Conservation (phyloP, 139 green algal species). For the Yamagishiella unicocca region DNA sequence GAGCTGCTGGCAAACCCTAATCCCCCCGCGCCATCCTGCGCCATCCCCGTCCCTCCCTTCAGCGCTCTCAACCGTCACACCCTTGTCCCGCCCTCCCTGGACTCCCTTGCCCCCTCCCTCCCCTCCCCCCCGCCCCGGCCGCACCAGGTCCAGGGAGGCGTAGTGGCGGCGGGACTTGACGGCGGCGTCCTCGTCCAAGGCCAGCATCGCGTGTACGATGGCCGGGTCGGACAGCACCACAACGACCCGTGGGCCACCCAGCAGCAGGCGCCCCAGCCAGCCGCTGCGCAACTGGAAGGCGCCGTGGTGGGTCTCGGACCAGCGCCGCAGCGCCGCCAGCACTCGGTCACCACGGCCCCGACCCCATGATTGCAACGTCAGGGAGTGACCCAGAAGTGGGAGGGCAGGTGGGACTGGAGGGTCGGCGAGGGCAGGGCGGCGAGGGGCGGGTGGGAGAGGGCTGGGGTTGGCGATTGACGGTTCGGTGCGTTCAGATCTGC, state of each 20-base stretch:
- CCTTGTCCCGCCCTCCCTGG: no score
- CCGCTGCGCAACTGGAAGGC: neutral
- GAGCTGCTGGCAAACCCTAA: no score
- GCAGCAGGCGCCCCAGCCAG: neutral
- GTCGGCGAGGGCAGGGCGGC: neutral
- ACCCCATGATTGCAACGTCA: neutral
- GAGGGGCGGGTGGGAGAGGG: neutral
- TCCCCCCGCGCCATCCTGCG: no score
- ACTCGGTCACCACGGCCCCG: neutral
- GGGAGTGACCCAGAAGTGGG: conserved; percentile 9
- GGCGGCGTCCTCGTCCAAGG: neutral
- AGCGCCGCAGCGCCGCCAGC: neutral
- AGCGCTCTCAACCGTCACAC: no score
- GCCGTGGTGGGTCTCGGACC: conserved; percentile 10
- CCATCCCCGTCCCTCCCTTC: no score
- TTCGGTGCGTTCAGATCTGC: no score
- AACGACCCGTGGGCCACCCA: neutral
- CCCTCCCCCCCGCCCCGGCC: no score
- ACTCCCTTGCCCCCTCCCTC: no score
- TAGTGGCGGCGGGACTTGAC: conserved; percentile 29
- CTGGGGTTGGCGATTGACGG: no score
- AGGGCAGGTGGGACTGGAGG: neutral
- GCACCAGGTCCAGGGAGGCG: conserved; percentile 10
- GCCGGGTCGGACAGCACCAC: conserved; percentile 50
- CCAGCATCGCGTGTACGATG: conserved; percentile 29